Percentiles rank a stretch among this genome's conserved stretches.
phyloP scores from a whole-genome alignment of 208 protist genomes.

The Leishmania tropica region DNA sequence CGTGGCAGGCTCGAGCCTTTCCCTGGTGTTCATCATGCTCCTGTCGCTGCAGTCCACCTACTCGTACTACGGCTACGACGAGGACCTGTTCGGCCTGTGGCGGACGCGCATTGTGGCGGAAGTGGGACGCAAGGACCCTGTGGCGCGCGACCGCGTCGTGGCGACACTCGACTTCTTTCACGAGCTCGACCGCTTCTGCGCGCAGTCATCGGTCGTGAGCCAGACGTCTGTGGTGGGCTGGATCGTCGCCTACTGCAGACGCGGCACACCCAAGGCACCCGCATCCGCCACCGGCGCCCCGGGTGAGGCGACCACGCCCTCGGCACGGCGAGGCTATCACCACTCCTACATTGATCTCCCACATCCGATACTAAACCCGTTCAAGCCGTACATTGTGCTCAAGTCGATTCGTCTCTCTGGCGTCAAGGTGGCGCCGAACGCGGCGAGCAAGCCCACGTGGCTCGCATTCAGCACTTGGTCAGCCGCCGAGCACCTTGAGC shows the following conservation, averaged over 20 bases:
- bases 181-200: conserved; percentile 37
- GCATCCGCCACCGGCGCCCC: background rate
- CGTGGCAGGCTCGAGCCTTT: conserved; percentile 30
- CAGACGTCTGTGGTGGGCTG: conserved; percentile 26
- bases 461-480: conserved; percentile 48
- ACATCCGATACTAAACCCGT: conserved; percentile 37
- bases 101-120: conserved; percentile 38
- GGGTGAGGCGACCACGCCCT: background rate
- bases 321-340: background rate
- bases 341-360: conserved; percentile 39
- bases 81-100: conserved; percentile 40
- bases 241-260: conserved; percentile 34
- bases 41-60: conserved; percentile 37
- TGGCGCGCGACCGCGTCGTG: conserved; percentile 21
- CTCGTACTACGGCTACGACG: conserved; percentile 37
- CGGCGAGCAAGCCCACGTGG: conserved; percentile 44
- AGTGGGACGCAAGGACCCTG: conserved; percentile 23
- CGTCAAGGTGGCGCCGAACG: conserved; percentile 31
- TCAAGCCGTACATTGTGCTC: conserved; percentile 40
- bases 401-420: conserved; percentile 38
- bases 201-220: conserved; percentile 19
- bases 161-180: conserved; percentile 44
- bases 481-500: conserved; percentile 21
- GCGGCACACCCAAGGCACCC: background rate
- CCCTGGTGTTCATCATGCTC: conserved; percentile 41